phyloP scores from a whole-genome alignment of 148 eudicot species.

The Dianthus caryophyllus region DNA sequence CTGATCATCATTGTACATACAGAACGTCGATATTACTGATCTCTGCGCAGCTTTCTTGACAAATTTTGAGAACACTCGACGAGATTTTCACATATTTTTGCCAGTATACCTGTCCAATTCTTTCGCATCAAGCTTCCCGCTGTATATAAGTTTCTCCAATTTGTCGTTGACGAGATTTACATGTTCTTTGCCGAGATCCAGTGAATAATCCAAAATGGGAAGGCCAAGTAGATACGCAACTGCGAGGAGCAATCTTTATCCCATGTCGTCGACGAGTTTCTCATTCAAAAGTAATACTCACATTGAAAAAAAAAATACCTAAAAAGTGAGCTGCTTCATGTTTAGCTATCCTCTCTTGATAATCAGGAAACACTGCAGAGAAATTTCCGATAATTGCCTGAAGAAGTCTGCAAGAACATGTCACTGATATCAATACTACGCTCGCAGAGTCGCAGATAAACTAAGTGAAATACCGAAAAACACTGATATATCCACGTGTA shows the following conservation, averaged over 20 bases:
- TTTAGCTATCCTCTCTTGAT: conserved; percentile 83
- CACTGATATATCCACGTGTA: background rate
- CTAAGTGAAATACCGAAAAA: background rate
- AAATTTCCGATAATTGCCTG: conserved; percentile 87
- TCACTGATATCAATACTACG: background rate
- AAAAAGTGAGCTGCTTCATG: conserved; percentile 98
- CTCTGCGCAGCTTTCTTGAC: too few species aligned
- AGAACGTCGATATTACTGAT: too few species aligned
- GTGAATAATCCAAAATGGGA: conserved; percentile 81
- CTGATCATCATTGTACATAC: conserved; percentile 33
- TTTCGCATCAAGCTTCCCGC: conserved; percentile 90
- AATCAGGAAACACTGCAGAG: conserved; percentile 77
- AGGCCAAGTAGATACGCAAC: conserved; percentile 92
- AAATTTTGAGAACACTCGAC: background rate
- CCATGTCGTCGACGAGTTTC: too few species aligned
- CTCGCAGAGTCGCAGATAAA: background rate
- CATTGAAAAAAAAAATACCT: conserved; percentile 45
- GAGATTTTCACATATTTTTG: background rate
- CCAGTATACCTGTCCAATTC: conserved; percentile 79
- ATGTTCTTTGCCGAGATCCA: conserved; percentile 95
- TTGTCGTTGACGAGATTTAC: conserved; percentile 79
- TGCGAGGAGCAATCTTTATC: conserved; percentile 21
- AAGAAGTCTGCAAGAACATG: conserved; percentile 59
- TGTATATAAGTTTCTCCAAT: conserved; percentile 84
- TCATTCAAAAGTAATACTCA: too few species aligned